Conservation (phyloP, 805 yeast species). For the Pichia nanzhaoensis region DNA sequence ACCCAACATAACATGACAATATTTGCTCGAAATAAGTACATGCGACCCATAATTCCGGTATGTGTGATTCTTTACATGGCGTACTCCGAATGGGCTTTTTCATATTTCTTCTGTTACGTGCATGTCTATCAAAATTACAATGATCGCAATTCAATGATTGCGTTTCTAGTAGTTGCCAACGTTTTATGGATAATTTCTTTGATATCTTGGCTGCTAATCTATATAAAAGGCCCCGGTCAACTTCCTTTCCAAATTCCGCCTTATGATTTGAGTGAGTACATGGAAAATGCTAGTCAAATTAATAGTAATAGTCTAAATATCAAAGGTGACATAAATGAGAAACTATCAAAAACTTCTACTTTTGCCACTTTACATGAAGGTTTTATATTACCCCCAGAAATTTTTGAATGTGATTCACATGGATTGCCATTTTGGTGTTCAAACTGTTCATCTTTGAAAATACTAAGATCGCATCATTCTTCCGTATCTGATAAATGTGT, state of each 20-base stretch:
- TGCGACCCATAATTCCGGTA: constrained; percentile 12
- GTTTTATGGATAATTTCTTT: constrained; percentile 24
- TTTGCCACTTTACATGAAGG: background rate
- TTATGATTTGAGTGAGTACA: constrained; percentile 25
- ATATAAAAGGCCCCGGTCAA: constrained; percentile 53
- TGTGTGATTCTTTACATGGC: constrained; percentile 19
- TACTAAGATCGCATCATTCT: constrained; percentile 68
- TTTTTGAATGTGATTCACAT: constrained; percentile 59
- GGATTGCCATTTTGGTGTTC: constrained; percentile 80
- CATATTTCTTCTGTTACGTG: constrained; percentile 24
- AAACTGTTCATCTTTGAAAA: constrained; percentile 56
- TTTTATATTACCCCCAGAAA: constrained; percentile 42
- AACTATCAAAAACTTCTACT: background rate
- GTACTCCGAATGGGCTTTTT: constrained; percentile 25
- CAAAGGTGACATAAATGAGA: background rate
- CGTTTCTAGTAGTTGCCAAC: constrained; percentile 28
- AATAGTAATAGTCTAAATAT: constrained; percentile 7
- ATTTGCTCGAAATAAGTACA: background rate
- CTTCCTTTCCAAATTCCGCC: constrained; percentile 34
- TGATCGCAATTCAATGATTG: constrained; percentile 26
- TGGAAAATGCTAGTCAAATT: constrained; percentile 13
- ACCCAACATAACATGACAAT: background rate
- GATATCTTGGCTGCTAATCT: constrained; percentile 40
- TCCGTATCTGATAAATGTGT: constrained; percentile 50
- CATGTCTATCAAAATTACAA: constrained; percentile 39